Evolutionary conservation across 495 filamentous ascomycete genomes (phyloP).

Genomic region (Neurospora intermedia): DNA sequence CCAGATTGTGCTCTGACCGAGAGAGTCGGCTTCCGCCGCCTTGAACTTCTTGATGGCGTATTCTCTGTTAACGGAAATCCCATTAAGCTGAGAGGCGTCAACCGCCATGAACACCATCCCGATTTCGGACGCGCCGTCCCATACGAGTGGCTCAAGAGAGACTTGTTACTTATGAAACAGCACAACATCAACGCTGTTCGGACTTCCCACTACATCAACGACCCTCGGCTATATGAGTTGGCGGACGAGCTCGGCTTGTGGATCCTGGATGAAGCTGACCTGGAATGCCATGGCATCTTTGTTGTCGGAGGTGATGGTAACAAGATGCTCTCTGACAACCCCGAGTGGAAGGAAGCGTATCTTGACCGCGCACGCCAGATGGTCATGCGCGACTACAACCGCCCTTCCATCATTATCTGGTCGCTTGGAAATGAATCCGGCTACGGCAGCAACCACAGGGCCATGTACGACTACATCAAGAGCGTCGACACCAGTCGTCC

Average conservation of each 20-base stretch:
- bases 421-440: slow-evolving; percentile 63
- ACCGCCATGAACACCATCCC: slow-evolving; percentile 58
- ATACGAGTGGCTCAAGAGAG: slow-evolving; percentile 40
- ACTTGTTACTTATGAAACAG: slow-evolving; percentile 53
- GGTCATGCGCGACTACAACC: slow-evolving; percentile 58
- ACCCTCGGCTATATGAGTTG: slow-evolving; percentile 50
- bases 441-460: slow-evolving; percentile 55
- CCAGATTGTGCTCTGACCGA: slow-evolving; percentile 34
- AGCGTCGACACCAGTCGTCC: slow-evolving; percentile 43
- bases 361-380: slow-evolving; percentile 59
- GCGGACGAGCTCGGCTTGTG: slow-evolving; percentile 61
- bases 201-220: slow-evolving; percentile 55
- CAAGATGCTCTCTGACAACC: slow-evolving; percentile 51
- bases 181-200: slow-evolving; percentile 61
- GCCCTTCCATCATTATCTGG: slow-evolving; percentile 61
- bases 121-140: slow-evolving; percentile 51
- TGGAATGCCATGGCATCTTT: slow-evolving; percentile 62
- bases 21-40: slow-evolving; percentile 49
- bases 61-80: slow-evolving; percentile 51
- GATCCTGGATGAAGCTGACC: slow-evolving; percentile 62
- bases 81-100: slow-evolving; percentile 53
- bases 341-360: slow-evolving; percentile 57
- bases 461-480: slow-evolving; percentile 57
- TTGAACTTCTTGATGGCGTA: slow-evolving; percentile 45
- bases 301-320: slow-evolving; percentile 37